Conservation (phyloP, 139 green algal species). For the Chlamydomonas sp. region DNA sequence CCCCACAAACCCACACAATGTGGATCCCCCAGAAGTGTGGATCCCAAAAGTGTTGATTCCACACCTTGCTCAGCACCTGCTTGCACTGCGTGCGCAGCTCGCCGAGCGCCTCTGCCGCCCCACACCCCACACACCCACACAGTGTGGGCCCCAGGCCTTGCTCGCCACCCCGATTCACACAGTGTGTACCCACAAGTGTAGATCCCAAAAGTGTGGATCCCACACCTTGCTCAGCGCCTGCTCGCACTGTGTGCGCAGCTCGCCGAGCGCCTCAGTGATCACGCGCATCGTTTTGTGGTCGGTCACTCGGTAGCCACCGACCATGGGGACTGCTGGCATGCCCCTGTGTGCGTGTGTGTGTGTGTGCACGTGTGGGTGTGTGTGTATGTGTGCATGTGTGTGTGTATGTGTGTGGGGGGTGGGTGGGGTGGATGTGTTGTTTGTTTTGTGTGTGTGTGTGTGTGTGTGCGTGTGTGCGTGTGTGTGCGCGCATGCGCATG, state of each 20-base stretch:
- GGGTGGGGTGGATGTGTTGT: too few species aligned
- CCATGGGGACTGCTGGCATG: background rate
- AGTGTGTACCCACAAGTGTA: too few species aligned
- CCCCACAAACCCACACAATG: background rate
- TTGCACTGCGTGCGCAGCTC: slow-evolving; percentile 57
- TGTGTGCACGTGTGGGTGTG: too few species aligned
- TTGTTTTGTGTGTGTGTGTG: too few species aligned
- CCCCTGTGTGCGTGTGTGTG: too few species aligned
- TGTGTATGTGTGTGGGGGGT: slow-evolving; percentile 11
- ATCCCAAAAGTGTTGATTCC: too few species aligned
- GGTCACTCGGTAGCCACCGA: background rate
- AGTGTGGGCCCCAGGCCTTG: background rate
- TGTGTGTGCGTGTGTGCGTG: slow-evolving; percentile 12
- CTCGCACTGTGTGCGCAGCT: slow-evolving; percentile 59
- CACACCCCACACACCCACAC: too few species aligned
- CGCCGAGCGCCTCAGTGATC: slow-evolving; percentile 57
- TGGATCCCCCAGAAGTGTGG: background rate
- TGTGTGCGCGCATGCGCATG: slow-evolving; percentile 14
- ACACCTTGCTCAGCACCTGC: slow-evolving; percentile 64
- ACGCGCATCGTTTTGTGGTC: background rate
- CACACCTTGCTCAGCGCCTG: slow-evolving; percentile 69
- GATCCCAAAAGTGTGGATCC: too few species aligned
- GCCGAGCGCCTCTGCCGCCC: slow-evolving; percentile 59
- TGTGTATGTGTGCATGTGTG: slow-evolving; percentile 15
- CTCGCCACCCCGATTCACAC: background rate